Evolutionary conservation across 1,284 basidiomycete species (phyloP).

Genomic region (Dichomitus squalens): DNA sequence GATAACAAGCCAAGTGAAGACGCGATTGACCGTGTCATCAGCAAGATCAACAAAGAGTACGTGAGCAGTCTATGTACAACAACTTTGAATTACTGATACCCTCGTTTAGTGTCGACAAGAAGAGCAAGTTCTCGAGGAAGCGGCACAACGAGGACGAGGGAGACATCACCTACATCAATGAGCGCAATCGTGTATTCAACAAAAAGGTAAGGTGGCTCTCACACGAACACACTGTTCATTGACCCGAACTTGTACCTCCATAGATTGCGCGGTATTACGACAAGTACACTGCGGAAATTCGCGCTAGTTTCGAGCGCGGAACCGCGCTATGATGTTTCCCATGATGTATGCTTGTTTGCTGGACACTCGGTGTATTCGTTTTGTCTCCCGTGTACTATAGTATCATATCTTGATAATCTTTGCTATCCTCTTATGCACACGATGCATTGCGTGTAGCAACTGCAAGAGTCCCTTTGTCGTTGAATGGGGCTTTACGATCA

Average conservation of each 20-base stretch:
- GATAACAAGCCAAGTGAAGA: slow-evolving; percentile 94
- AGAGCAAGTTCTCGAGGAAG: slow-evolving; percentile 86
- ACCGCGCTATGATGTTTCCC: slow-evolving; percentile 70
- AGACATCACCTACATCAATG: slow-evolving; percentile 99
- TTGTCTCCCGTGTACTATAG: not conserved
- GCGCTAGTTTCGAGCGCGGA: slow-evolving; percentile 94
- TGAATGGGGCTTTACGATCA: not conserved
- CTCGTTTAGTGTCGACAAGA: slow-evolving; percentile 75
- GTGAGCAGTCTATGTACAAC: slow-evolving; percentile 39
- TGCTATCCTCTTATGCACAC: not conserved
- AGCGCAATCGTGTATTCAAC: slow-evolving; percentile 98
- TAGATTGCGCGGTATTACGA: slow-evolving; percentile 97
- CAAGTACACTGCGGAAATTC: slow-evolving; percentile 95
- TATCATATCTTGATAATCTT: not conserved
- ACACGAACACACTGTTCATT: not conserved
- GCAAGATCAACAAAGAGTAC: slow-evolving; percentile 93
- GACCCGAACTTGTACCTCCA: slow-evolving; percentile 1
- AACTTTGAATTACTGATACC: not conserved
- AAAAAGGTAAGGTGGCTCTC: slow-evolving; percentile 73
- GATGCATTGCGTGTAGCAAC: too few relatives aligned
- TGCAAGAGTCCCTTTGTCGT: not conserved
- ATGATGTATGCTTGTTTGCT: not conserved
- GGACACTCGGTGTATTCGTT: slow-evolving; percentile 4
- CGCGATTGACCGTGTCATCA: slow-evolving; percentile 89
- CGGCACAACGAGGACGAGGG: slow-evolving; percentile 89